These are phyloP conservation scores for Melastoma malabathricum DNA, from an alignment of 345 rosid species.

Conservation along the genomic window DNA sequence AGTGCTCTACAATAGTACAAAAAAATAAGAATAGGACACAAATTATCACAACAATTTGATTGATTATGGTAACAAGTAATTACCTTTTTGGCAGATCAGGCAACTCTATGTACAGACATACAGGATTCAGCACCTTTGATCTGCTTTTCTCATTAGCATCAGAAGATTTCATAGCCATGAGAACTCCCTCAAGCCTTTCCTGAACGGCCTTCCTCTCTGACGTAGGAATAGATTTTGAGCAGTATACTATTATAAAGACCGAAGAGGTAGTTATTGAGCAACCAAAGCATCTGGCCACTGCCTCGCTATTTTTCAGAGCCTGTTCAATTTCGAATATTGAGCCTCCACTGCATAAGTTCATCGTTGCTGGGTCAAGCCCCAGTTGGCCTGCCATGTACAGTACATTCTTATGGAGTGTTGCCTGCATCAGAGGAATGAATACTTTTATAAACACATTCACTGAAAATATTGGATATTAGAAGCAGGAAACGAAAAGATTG, in stretches of 20 bases:
- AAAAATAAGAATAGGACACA: not conserved
- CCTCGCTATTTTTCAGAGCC: slow-evolving; percentile 83
- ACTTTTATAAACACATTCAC: not conserved
- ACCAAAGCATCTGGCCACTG: slow-evolving; percentile 61
- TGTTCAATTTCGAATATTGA: slow-evolving; percentile 57
- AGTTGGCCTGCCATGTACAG: slow-evolving; percentile 96
- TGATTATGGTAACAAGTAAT: slow-evolving; percentile 1
- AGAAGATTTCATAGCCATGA: slow-evolving; percentile 30
- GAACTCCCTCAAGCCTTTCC: slow-evolving; percentile 41
- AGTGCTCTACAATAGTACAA: slow-evolving; percentile 41
- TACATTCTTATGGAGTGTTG: slow-evolving; percentile 71
- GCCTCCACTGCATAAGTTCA: slow-evolving; percentile 53
- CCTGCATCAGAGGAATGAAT: slow-evolving; percentile 27
- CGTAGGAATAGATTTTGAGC: slow-evolving; percentile 37
- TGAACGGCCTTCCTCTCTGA: slow-evolving; percentile 47
- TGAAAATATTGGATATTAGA: not conserved
- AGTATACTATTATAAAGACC: slow-evolving; percentile 52
- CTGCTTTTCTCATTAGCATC: slow-evolving; percentile 9
- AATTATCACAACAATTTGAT: not conserved
- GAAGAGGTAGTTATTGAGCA: slow-evolving; percentile 67
- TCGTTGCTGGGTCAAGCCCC: slow-evolving; percentile 87
- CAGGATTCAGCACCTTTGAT: slow-evolving; percentile 31
- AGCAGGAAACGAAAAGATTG: not conserved
- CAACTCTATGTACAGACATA: slow-evolving; percentile 54
- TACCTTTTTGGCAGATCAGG: slow-evolving; percentile 96